Evolutionary conservation across 2,329 filamentous ascomycete genomes (phyloP).

Genomic region (Cordyceps cicadae): DNA sequence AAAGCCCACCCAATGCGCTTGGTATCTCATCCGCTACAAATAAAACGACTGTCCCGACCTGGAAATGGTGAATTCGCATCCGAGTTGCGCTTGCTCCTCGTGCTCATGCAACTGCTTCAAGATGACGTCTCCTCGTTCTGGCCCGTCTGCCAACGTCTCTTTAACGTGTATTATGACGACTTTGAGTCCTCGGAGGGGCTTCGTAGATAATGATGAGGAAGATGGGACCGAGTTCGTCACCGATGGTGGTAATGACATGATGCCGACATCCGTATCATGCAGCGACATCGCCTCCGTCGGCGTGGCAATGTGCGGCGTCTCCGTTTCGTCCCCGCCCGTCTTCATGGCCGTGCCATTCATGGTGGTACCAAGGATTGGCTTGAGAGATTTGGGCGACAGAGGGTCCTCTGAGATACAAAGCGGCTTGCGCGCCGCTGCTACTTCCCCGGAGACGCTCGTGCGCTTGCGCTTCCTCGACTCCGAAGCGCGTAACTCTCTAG

Average conservation of each 20-base stretch:
- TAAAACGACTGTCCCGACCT: conserved; percentile 53
- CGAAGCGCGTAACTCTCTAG: conserved; percentile 26
- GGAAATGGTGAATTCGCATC: conserved; percentile 73
- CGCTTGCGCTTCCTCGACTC: conserved; percentile 59
- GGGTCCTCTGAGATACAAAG: conserved; percentile 12
- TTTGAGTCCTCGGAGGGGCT: conserved; percentile 62
- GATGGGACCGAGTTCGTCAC: too few relatives aligned
- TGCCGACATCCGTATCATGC: conserved; percentile 25
- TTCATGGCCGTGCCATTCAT: conserved; percentile 14
- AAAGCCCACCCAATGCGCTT: conserved; percentile 12
- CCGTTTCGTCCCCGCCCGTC: conserved; percentile 9
- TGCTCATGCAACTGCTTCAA: conserved; percentile 58
- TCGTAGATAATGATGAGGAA: conserved; percentile 16
- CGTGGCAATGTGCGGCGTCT: conserved; percentile 37
- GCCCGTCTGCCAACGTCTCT: conserved; percentile 68
- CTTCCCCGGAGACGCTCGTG: conserved; percentile 24
- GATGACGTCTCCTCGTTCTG: conserved; percentile 56
- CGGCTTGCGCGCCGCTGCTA: conserved; percentile 38
- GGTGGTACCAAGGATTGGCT: conserved; percentile 16
- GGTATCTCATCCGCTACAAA: conserved; percentile 26
- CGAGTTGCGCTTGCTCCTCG: conserved; percentile 57
- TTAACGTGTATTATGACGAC: conserved; percentile 93
- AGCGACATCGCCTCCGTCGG: conserved; percentile 40
- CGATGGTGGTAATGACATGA: conserved; percentile 13
- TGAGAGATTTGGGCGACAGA: conserved; percentile 5